Percentiles rank a stretch among this genome's conserved stretches.
Evolutionary conservation across 768 basidiomycete genomes (phyloP).

Genomic region (Pulveroboletus frians): DNA sequence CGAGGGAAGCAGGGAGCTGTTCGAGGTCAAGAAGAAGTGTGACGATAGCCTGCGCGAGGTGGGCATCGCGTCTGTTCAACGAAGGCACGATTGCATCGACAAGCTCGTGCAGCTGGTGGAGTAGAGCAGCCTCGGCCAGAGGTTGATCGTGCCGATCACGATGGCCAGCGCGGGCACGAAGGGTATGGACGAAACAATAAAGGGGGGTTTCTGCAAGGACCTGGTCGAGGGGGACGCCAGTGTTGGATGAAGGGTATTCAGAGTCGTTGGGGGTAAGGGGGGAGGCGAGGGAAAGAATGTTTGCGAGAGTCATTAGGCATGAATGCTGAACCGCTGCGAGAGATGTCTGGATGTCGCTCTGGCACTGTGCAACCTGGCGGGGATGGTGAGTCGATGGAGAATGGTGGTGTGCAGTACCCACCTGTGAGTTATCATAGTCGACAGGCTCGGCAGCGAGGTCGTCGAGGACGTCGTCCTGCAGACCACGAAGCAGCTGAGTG

Average conservation of each 20-base stretch:
- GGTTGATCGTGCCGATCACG: slow-evolving; percentile 24
- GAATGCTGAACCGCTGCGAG: slow-evolving; percentile 68
- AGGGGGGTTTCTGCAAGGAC: slow-evolving; percentile 16
- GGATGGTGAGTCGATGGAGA: not conserved
- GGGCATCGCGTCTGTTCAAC: slow-evolving; percentile 47
- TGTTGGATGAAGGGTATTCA: slow-evolving; percentile 50
- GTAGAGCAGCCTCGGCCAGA: slow-evolving; percentile 45
- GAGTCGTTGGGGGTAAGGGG: slow-evolving; percentile 36
- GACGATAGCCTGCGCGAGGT: slow-evolving; percentile 63
- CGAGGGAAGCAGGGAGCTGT: slow-evolving; percentile 59
- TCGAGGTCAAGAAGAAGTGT: slow-evolving; percentile 66
- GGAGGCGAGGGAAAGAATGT: slow-evolving; percentile 51
- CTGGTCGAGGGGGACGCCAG: slow-evolving; percentile 9
- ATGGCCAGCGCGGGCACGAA: slow-evolving; percentile 12
- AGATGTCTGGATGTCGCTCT: slow-evolving; percentile 67
- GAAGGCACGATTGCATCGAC: slow-evolving; percentile 45
- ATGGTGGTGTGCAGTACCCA: not conserved
- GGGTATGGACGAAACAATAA: slow-evolving; percentile 16
- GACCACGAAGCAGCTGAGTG: slow-evolving; percentile 5
- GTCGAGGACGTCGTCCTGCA: slow-evolving; percentile 13
- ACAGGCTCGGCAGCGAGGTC: slow-evolving; percentile 22
- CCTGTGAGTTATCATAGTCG: slow-evolving; percentile 16
- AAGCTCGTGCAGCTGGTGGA: slow-evolving; percentile 55
- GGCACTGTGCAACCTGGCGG: slow-evolving; percentile 8
- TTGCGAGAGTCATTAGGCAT: slow-evolving; percentile 68